These are phyloP conservation scores for Termitomyces sp. DNA, from an alignment of 768 basidiomycete genomes.

Conservation along the genomic window DNA sequence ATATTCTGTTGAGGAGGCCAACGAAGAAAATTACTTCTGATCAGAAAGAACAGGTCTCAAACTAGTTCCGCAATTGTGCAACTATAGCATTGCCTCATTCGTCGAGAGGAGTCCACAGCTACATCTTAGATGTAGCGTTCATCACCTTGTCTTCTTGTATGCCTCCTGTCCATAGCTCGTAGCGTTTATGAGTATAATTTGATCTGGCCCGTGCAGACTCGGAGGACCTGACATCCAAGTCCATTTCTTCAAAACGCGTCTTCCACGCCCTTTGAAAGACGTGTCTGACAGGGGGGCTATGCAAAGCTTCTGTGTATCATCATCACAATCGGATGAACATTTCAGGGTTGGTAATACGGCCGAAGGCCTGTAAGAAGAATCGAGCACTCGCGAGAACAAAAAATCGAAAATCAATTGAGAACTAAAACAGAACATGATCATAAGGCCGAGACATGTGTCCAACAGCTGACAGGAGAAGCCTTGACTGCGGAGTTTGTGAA, in stretches of 20 bases:
- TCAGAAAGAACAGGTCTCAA: background rate
- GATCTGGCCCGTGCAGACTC: background rate
- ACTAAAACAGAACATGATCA: slow-evolving; percentile 6
- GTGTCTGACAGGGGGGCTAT: background rate
- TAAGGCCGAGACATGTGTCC: slow-evolving; percentile 5
- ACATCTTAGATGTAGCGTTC: background rate
- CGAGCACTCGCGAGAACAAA: background rate
- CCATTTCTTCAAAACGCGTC: background rate
- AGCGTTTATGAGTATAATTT: background rate
- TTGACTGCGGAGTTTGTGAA: slow-evolving; percentile 9
- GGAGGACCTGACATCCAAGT: background rate
- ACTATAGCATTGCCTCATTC: background rate
- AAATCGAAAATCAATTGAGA: background rate
- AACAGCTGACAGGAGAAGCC: background rate
- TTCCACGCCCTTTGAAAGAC: background rate
- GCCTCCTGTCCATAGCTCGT: background rate
- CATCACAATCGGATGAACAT: background rate
- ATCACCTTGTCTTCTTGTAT: background rate
- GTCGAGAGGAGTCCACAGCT: background rate
- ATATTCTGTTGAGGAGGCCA: no score
- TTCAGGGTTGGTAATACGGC: background rate
- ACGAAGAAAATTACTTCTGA: background rate
- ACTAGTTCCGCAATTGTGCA: background rate
- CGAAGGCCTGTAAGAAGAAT: background rate
- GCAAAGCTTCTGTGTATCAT: background rate